Base-by-base conservation (phyloP, 2,329 filamentous ascomycete species). In the Pseudofabraea citricarpa region DNA sequence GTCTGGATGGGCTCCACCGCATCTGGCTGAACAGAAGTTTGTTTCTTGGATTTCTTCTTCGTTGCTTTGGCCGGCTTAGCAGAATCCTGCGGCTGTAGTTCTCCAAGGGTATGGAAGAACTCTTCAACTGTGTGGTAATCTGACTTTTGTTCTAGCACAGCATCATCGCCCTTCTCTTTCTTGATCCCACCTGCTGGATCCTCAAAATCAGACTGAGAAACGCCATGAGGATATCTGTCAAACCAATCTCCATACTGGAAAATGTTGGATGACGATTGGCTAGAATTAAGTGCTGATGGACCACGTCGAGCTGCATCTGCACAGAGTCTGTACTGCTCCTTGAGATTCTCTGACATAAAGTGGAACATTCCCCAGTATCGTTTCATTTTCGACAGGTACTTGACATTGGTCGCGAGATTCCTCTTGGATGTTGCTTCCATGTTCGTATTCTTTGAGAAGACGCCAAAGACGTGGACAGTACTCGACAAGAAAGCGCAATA, bases 231-330 rank as follows among this genome's bases (percentile, higher is more conserved):
- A 61, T 96, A 97, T 52, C 87, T 80, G 59, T 93, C 87, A 58
- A 97, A 97, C 93, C 93, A 97, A 65, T 97, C 93, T 40, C 90
- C 90, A 56, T 97, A 97, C 58, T 97, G 91, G 63, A 95, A 90
- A 56, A 96, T 86, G 7, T 77, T 75, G 5, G 77, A 75, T 5
- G 75, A 66, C 7, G 69, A 64, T 12, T 73, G 67, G 33, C 68
- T 68, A 42, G 74, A 68, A 44, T 63, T 63, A 47, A 67, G 61
- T 50, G 72, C 48, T 19, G 49, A 46, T n/a, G 72, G 72, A 8
- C 87, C 87, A 53, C 81, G 78, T 41, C 83, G 74, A 22, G 83
- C 81, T n/a, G 85, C 84, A 62, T 96, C 90, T 13, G 90, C 83
- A 54, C 90, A 91, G 37, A 82, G 79, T 40, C 86, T 81, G 61